A percentile compares a stretch with the other conserved stretches of the same genome.
phyloP scores from a whole-genome alignment of 169 alveolate species.

The Babesia bovis region DNA sequence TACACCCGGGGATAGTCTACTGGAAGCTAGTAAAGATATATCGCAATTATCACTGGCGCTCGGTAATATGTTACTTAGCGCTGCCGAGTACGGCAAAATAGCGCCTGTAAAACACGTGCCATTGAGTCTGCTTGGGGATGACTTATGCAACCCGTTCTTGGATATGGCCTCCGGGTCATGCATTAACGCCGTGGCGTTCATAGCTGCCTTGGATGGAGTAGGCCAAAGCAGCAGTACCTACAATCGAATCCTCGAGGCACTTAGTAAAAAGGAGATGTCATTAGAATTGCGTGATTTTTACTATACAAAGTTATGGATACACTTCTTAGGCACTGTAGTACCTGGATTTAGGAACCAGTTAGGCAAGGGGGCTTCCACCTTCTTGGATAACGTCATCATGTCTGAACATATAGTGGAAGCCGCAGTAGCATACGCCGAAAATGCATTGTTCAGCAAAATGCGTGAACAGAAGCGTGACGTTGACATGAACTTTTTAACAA shows the following conservation, averaged over 20 bases:
- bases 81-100: slow-evolving; percentile 28
- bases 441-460: slow-evolving; percentile 2
- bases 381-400: slow-evolving; percentile 43
- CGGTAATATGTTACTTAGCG: slow-evolving; percentile 14
- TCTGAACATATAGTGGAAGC: slow-evolving; percentile 40
- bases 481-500: slow-evolving; percentile 15
- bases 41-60: not conserved
- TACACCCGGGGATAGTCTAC: not conserved
- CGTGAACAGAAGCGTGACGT: slow-evolving; percentile 5
- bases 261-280: slow-evolving; percentile 31
- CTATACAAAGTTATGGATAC: slow-evolving; percentile 34
- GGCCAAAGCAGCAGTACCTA: too few species aligned
- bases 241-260: not conserved
- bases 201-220: slow-evolving; percentile 5
- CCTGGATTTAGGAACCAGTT: slow-evolving; percentile 5
- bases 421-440: not conserved
- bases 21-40: not conserved
- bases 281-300: slow-evolving; percentile 23
- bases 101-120: not conserved
- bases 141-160: not conserved
- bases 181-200: slow-evolving; percentile 21
- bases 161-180: slow-evolving; percentile 13
- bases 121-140: not conserved
- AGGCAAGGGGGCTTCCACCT: slow-evolving; percentile 12
- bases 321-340: not conserved